Evolutionary conservation across 2,329 filamentous ascomycete genomes (phyloP).

Genomic region (Pestalotiopsis fici): DNA sequence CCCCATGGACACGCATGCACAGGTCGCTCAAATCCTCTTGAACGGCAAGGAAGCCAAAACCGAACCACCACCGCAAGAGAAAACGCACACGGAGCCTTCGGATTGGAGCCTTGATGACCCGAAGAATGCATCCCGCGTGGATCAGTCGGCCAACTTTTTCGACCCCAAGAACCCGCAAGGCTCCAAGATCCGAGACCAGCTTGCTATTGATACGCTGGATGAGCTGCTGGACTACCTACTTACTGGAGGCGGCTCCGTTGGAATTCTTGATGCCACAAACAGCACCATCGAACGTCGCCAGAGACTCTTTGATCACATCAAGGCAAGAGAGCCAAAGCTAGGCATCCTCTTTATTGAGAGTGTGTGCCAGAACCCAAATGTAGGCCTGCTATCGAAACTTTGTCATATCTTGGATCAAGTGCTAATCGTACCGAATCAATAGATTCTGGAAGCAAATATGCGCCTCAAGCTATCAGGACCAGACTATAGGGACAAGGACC

Average conservation of each 20-base stretch:
- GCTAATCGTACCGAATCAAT: constrained; percentile 10
- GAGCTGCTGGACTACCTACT: constrained; percentile 91
- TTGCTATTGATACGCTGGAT: constrained; percentile 88
- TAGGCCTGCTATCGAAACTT: constrained; percentile 27
- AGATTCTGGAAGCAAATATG: constrained; percentile 93
- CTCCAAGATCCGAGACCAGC: constrained; percentile 82
- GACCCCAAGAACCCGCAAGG: constrained; percentile 86
- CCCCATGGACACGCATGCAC: constrained; percentile 45
- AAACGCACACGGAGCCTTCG: constrained; percentile 38
- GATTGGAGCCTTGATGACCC: constrained; percentile 34
- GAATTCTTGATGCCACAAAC: constrained; percentile 96
- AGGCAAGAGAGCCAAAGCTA: constrained; percentile 78
- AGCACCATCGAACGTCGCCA: constrained; percentile 87
- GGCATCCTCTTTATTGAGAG: constrained; percentile 96
- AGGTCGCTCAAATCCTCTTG: constrained; percentile 58
- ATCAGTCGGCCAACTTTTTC: constrained; percentile 93
- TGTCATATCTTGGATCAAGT: not conserved
- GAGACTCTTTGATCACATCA: constrained; percentile 81
- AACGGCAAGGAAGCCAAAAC: constrained; percentile 44
- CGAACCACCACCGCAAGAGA: constrained; percentile 27
- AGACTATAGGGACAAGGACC: constrained; percentile 94
- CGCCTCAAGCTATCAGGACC: constrained; percentile 93
- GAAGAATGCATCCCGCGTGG: constrained; percentile 51
- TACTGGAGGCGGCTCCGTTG: constrained; percentile 79
- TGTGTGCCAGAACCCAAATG: constrained; percentile 79